These are phyloP conservation scores for Setaria italica DNA, from an alignment of 202 grass and related monocot species.

Conservation along the genomic window DNA sequence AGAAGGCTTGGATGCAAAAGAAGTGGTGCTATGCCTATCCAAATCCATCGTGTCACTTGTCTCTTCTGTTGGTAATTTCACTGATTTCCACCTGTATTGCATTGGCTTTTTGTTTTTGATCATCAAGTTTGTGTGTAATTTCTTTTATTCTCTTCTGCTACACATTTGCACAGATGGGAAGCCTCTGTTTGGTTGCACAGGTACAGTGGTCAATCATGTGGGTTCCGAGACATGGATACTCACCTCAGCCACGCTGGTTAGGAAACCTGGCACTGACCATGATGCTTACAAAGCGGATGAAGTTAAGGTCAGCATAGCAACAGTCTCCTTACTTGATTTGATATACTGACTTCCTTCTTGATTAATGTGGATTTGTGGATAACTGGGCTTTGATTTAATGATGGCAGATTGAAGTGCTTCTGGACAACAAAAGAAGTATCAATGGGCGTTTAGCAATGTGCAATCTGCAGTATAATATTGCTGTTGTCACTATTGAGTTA, in stretches of 20 bases:
- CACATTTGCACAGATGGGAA: background rate
- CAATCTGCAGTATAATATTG: background rate
- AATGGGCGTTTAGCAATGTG: background rate
- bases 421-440: conserved; percentile 4
- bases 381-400: background rate
- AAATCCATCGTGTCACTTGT: conserved; percentile 26
- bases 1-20: background rate
- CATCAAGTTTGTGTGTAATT: background rate
- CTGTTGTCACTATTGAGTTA: conserved; percentile 2
- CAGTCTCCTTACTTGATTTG: too few relatives aligned
- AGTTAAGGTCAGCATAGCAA: conserved; percentile 13
- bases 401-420: conserved; percentile 30
- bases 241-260: conserved; percentile 19
- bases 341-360: too few relatives aligned
- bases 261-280: background rate
- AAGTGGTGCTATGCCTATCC: background rate
- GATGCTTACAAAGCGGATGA: background rate
- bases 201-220: conserved; percentile 34
- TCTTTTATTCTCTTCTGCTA: background rate
- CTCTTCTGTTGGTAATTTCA: conserved; percentile 30
- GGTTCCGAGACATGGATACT: conserved; percentile 18
- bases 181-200: background rate
- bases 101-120: background rate
- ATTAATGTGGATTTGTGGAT: too few relatives aligned
- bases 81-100: background rate